Evolutionary conservation across 257 asterid species (phyloP).

Genomic region (Solanum bulbocastanum): DNA sequence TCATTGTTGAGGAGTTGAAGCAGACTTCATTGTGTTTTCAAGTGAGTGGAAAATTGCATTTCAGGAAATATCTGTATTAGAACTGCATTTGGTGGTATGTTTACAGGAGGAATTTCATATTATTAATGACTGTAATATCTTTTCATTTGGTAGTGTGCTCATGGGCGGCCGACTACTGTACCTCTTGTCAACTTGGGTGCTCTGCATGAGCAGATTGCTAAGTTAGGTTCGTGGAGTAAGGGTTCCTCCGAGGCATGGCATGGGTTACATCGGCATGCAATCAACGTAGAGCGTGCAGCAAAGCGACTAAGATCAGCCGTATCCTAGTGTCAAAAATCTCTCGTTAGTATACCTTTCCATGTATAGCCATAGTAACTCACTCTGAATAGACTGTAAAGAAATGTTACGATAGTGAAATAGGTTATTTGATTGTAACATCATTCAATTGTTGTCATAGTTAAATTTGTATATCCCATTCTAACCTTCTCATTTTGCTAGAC

Average conservation of each 20-base stretch:
- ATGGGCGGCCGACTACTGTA: constrained; percentile 92
- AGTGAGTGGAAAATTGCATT: constrained; percentile 33
- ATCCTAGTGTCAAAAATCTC: constrained; percentile 1
- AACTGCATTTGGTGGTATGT: neutral
- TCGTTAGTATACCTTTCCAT: neutral
- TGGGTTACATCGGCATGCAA: constrained; percentile 45
- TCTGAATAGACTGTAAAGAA: neutral
- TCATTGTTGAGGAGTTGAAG: constrained; percentile 83
- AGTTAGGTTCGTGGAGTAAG: constrained; percentile 17
- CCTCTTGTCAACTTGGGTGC: constrained; percentile 66
- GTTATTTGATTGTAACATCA: neutral
- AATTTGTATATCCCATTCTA: neutral
- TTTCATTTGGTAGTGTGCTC: constrained; percentile 64
- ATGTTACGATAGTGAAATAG: neutral
- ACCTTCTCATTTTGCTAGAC: neutral
- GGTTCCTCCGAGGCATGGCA: constrained; percentile 48
- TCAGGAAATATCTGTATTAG: neutral
- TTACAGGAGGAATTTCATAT: neutral
- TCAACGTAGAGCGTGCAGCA: constrained; percentile 43
- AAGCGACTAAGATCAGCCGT: constrained; percentile 42
- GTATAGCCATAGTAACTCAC: neutral
- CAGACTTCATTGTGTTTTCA: constrained; percentile 88
- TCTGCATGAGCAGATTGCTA: constrained; percentile 48
- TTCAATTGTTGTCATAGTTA: neutral
- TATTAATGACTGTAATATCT: neutral